Evolutionary conservation across 345 rosid genomes (phyloP).

Genomic region (Psidium guajava): DNA sequence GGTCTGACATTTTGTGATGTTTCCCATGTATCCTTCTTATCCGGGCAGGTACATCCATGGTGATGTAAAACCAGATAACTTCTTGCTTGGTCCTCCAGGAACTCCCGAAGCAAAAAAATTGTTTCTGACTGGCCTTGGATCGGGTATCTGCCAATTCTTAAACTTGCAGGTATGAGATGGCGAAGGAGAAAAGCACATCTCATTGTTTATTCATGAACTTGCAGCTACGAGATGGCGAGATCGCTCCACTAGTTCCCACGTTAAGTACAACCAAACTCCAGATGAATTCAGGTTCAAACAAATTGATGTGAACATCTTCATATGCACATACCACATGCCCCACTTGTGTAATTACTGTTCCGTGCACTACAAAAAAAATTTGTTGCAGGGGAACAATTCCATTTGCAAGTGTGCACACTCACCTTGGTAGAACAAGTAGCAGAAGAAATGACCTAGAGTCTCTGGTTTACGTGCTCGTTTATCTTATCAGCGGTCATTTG

Average conservation of each 20-base stretch:
- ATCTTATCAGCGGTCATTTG: background rate
- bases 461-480: background rate
- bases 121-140: slow-evolving; percentile 1
- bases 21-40: background rate
- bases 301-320: background rate
- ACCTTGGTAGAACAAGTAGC: slow-evolving; percentile 1
- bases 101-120: background rate
- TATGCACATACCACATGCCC: background rate
- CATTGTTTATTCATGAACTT: background rate
- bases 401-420: slow-evolving; percentile 3
- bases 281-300: background rate
- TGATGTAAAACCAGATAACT: background rate
- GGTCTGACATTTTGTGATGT: background rate
- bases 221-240: slow-evolving; percentile 1
- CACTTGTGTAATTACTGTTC: background rate
- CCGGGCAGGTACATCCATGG: background rate
- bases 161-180: background rate
- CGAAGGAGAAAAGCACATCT: background rate
- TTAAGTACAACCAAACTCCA: background rate
- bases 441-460: slow-evolving; percentile 4
- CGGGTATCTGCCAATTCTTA: background rate
- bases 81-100: background rate
- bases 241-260: background rate
- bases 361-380: background rate
- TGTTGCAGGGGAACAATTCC: background rate